Evolutionary conservation across 2,329 filamentous ascomycete genomes (phyloP), one percentile per base, ranked within the genome.

Genomic region (Cordyceps farinosa): DNA sequence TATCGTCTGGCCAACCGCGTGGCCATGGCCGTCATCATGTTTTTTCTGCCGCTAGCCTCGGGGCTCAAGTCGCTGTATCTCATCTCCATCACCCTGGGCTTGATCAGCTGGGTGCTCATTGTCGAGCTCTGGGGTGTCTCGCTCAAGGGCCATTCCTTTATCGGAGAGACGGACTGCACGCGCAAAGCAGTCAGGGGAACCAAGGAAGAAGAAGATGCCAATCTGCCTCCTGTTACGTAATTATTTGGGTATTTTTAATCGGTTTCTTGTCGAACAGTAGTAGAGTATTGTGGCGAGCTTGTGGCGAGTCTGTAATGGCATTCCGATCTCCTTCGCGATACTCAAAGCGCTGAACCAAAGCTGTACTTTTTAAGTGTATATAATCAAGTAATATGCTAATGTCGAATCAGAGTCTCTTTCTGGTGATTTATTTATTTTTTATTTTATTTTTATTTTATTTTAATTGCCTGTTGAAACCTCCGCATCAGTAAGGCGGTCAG

Each of bases 11-110:
- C 74, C 9, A 80, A 84, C 66, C 80, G 87, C 1, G 70, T 80
- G 3, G 70, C 71, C 6, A 78, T 86, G 32, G 80, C 81, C 3
- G 68, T 84, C 52, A 70, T 85, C 34, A 72, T 89, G 53, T 77
- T 87, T 63, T 79, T 78, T n/a, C 75, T 89, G 0, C 84, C 86
- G 0, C 70, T 83, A 3, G 82, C 81, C 1, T 73, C 78, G 10
- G 67, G 68, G 1, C 75, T 85, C 17, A 77, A 77, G 42, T 81
- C 78, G 2, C 70, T 84, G 17, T 68, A 77, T 15, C 73, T 85
- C 13, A 74, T 85, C 30, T 73, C 76, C 36, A 74, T 78, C 15
- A 80, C 80, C 0, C 77, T 80, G 2, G 74, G 75, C 0, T 71
- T 84, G 27, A 71, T 79, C 0, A 68, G 77, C 15, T 80, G 78